Evolutionary conservation across 2,329 filamentous ascomycete species (phyloP).

Genomic region (Exophiala xenobiotica): DNA sequence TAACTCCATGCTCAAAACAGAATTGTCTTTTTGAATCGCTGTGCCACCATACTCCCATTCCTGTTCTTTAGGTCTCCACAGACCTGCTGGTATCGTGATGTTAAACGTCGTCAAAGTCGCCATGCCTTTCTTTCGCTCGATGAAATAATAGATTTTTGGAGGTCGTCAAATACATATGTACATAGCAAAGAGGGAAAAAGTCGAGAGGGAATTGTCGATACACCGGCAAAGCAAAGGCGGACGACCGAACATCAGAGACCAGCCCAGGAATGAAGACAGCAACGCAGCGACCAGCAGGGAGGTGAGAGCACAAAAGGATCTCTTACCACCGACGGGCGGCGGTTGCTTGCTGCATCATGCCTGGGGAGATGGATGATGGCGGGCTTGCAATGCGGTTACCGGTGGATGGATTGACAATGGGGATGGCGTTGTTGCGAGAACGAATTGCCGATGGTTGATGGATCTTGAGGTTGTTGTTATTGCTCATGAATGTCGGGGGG

Average conservation of each 20-base stretch:
- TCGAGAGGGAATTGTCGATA: conserved; percentile 14
- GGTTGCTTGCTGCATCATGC: conserved; percentile 60
- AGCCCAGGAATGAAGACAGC: conserved; percentile 26
- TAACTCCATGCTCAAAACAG: conserved; percentile 30
- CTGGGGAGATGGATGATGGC: conserved; percentile 68
- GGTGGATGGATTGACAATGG: conserved; percentile 94
- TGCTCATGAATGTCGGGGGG: conserved; percentile 58
- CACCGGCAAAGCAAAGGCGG: conserved; percentile 22
- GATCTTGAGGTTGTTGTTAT: conserved; percentile 74
- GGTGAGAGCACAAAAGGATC: conserved; percentile 23
- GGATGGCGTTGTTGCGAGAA: conserved; percentile 77
- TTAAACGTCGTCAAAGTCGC: conserved; percentile 31
- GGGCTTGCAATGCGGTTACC: conserved; percentile 86
- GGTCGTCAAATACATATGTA: conserved; percentile 27
- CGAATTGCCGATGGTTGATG: conserved; percentile 89
- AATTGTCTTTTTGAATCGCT: conserved; percentile 26
- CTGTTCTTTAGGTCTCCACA: conserved; percentile 17
- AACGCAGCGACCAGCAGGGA: conserved; percentile 28
- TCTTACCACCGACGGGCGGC: conserved; percentile 36
- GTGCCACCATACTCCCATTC: conserved; percentile 30
- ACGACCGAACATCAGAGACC: conserved; percentile 30
- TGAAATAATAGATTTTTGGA: conserved; percentile 21
- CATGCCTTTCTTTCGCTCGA: conserved; percentile 28
- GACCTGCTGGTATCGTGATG: conserved; percentile 32
- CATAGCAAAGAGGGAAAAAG: conserved; percentile 19